A percentile compares a stretch with the other conserved stretches of the same genome.
Conservation (phyloP, 192 early-diverging fungal species). For the Gonapodya sp. region DNA sequence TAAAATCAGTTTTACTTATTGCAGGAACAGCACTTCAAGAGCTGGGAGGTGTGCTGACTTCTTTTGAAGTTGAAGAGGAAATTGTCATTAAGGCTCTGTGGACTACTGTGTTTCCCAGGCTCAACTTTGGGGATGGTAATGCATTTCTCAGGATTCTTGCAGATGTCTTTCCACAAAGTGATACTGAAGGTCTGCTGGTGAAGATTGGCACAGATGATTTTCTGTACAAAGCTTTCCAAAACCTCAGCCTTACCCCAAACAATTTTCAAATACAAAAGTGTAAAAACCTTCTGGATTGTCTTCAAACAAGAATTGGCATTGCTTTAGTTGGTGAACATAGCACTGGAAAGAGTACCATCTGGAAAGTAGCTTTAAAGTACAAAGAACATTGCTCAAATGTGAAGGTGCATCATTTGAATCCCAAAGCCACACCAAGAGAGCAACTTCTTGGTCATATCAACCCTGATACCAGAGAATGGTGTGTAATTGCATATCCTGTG, state of each 20-base stretch:
- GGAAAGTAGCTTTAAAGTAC: constrained; percentile 84
- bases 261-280: constrained; percentile 91
- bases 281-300: constrained; percentile 93
- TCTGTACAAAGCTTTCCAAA: constrained; percentile 58
- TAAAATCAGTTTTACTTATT: constrained; percentile 95
- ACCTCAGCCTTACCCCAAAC: constrained; percentile 61
- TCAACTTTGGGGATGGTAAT: constrained; percentile 80
- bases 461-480: constrained; percentile 97
- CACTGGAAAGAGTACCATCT: constrained; percentile 88
- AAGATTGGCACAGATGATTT: constrained; percentile 63
- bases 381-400: constrained; percentile 75
- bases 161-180: constrained; percentile 89
- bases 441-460: constrained; percentile 91
- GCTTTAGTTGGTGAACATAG: constrained; percentile 99
- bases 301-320: constrained; percentile 92
- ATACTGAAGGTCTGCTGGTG: constrained; percentile 67
- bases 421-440: constrained; percentile 96
- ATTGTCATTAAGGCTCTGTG: constrained; percentile 91
- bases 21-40: constrained; percentile 97
- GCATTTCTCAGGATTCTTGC: constrained; percentile 51
- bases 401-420: constrained; percentile 92
- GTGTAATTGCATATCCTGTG: too few relatives aligned
- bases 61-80: constrained; percentile 41
- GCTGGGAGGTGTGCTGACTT: constrained; percentile 40
- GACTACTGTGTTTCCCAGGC: constrained; percentile 94